A percentile compares a stretch with the other conserved stretches of the same genome.
phyloP scores from a whole-genome alignment of 1,284 basidiomycete species.

The Austroboletus novae-zelandiae region DNA sequence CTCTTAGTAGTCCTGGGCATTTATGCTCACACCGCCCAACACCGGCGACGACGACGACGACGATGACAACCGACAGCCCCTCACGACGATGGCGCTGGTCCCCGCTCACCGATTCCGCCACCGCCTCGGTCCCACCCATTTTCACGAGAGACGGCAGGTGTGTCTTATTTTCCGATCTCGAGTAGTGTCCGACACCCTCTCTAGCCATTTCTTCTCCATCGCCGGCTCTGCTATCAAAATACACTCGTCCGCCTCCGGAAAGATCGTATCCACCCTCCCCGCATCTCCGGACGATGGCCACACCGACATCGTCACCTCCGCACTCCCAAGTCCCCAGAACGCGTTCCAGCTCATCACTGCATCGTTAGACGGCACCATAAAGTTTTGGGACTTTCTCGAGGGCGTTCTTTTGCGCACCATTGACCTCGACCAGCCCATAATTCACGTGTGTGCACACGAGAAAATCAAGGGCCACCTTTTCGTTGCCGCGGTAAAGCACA shows the following conservation, averaged over 20 bases:
- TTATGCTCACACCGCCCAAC: no score
- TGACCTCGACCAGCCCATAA: slow-evolving; percentile 67
- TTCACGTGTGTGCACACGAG: slow-evolving; percentile 69
- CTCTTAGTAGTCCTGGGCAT: not conserved
- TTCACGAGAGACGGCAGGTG: slow-evolving; percentile 88
- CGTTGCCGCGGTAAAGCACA: slow-evolving; percentile 56
- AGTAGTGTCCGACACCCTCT: slow-evolving; percentile 13
- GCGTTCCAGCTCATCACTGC: slow-evolving; percentile 87
- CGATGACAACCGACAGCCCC: slow-evolving; percentile 8
- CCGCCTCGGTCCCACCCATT: slow-evolving; percentile 65
- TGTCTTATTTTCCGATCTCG: slow-evolving; percentile 31
- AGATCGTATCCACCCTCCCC: slow-evolving; percentile 79
- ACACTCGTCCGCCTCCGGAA: slow-evolving; percentile 72
- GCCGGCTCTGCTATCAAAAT: slow-evolving; percentile 78
- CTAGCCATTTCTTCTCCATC: slow-evolving; percentile 86
- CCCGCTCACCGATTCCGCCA: slow-evolving; percentile 67
- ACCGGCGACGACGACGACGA: not conserved
- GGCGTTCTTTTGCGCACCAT: slow-evolving; percentile 78
- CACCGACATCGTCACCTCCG: slow-evolving; percentile 66
- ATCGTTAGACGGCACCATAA: slow-evolving; percentile 80
- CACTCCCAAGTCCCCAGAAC: slow-evolving; percentile 83
- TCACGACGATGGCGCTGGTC: slow-evolving; percentile 63
- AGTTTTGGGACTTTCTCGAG: slow-evolving; percentile 94
- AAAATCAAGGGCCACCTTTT: slow-evolving; percentile 68
- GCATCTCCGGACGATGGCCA: slow-evolving; percentile 46